These are phyloP conservation scores for Scenedesmus sp. DNA, from an alignment of 163 green algal genomes.

Conservation along the genomic window DNA sequence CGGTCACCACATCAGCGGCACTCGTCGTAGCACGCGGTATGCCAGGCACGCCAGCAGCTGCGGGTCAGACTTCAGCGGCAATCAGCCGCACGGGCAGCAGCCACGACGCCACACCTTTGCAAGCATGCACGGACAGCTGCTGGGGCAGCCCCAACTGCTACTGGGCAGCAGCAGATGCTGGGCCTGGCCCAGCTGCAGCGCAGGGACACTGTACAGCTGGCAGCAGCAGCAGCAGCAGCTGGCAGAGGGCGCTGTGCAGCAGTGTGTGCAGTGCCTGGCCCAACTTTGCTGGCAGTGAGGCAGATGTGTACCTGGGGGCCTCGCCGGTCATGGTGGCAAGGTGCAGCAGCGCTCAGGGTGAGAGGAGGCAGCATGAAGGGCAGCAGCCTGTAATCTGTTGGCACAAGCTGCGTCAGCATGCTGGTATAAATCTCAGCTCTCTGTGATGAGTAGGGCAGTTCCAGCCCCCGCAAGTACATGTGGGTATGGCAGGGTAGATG, in stretches of 20 bases:
- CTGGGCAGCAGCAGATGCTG: neutral
- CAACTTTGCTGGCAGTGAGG: neutral
- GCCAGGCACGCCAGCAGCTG: conserved; percentile 23
- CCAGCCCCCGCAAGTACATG: too few relatives aligned
- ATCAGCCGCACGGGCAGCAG: neutral
- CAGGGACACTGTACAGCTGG: neutral
- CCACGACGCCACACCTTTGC: neutral
- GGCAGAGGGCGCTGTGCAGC: neutral
- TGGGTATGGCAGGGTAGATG: too few relatives aligned
- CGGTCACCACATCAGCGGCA: conserved; percentile 28
- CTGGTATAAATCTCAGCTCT: too few relatives aligned
- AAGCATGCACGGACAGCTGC: neutral
- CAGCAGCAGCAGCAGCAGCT: conserved; percentile 27
- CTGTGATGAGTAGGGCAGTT: too few relatives aligned
- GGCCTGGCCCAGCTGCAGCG: neutral
- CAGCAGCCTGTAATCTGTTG: neutral
- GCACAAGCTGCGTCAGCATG: too few relatives aligned
- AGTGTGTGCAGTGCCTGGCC: conserved; percentile 14
- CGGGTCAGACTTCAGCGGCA: neutral
- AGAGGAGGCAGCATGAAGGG: neutral
- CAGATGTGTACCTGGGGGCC: neutral
- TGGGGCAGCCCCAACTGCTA: neutral
- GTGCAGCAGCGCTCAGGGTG: neutral
- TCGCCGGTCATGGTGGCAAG: neutral
- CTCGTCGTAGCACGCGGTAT: neutral